phyloP scores from a whole-genome alignment of 768 basidiomycete genomes.

The Xerocomellus dryophilus region DNA sequence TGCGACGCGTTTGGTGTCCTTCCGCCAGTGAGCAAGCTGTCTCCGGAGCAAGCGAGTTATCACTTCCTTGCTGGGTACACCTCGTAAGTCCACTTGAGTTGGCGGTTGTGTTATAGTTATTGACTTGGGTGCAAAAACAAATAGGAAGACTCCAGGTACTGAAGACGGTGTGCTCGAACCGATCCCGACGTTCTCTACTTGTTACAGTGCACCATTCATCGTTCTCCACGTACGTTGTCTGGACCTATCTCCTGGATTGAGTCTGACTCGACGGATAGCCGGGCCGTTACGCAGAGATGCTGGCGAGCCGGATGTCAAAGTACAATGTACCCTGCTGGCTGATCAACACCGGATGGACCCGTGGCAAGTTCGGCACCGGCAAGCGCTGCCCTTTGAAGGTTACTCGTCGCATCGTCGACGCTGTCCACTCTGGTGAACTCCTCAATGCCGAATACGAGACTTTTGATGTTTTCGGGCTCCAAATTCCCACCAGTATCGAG shows the following conservation, averaged over 20 bases:
- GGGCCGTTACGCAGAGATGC: constrained; percentile 93
- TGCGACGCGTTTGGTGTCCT: constrained; percentile 99
- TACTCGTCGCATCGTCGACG: constrained; percentile 95
- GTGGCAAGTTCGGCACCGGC: constrained; percentile 89
- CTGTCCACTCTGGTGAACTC: constrained; percentile 91
- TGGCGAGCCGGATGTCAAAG: constrained; percentile 89
- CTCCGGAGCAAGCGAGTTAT: constrained; percentile 94
- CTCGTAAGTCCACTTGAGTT: constrained; percentile 49
- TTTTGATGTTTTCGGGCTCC: constrained; percentile 79
- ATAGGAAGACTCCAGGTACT: constrained; percentile 94
- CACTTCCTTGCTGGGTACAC: constrained; percentile 98
- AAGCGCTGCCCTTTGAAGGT: constrained; percentile 95
- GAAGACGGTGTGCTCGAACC: constrained; percentile 98
- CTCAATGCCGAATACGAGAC: constrained; percentile 83
- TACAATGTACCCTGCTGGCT: constrained; percentile 94
- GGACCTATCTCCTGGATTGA: background rate
- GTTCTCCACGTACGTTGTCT: constrained; percentile 73
- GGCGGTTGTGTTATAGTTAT: background rate
- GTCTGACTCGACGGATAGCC: constrained; percentile 46
- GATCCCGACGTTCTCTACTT: constrained; percentile 98
- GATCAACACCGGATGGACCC: constrained; percentile 98
- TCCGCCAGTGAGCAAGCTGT: constrained; percentile 90
- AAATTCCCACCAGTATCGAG: constrained; percentile 77
- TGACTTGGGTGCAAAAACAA: constrained; percentile 23
- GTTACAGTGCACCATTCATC: constrained; percentile 99